Evolutionary conservation across 139 green algal genomes (phyloP).

Genomic region (Chlorella vulgaris): DNA sequence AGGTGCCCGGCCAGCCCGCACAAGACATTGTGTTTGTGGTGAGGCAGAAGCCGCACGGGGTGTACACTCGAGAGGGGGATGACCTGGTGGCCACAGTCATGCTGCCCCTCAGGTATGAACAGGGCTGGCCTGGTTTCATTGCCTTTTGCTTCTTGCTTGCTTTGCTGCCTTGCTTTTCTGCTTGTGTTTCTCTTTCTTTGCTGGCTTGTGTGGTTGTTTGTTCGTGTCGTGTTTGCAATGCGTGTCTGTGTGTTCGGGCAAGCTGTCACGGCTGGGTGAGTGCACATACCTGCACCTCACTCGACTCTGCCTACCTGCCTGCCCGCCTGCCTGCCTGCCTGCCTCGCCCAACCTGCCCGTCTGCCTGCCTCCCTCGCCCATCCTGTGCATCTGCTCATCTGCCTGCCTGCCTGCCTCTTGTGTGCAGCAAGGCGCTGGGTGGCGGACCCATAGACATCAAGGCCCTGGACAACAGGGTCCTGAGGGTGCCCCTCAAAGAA

Average conservation of each 20-base stretch:
- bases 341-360: too few species aligned
- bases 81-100: slow-evolving; percentile 71
- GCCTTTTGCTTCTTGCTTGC: background rate
- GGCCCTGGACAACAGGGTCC: slow-evolving; percentile 60
- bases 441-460: slow-evolving; percentile 54
- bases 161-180: background rate
- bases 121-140: background rate
- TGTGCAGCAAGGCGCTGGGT: slow-evolving; percentile 38
- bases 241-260: too few species aligned
- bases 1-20: slow-evolving; percentile 68
- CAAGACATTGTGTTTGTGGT: slow-evolving; percentile 93
- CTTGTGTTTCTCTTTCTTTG: too few species aligned
- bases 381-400: too few species aligned
- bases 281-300: too few species aligned
- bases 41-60: slow-evolving; percentile 66
- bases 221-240: too few species aligned
- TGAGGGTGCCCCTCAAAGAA: slow-evolving; percentile 59
- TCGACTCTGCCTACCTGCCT: too few species aligned
- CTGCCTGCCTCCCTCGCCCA: too few species aligned
- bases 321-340: too few species aligned
- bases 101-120: slow-evolving; percentile 34
- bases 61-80: slow-evolving; percentile 81
- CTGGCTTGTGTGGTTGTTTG: too few species aligned
- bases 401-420: too few species aligned
- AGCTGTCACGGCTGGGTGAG: too few species aligned